Conservation (phyloP, 2,329 filamentous ascomycete genomes). For the Ophiocordyceps robertsii region DNA sequence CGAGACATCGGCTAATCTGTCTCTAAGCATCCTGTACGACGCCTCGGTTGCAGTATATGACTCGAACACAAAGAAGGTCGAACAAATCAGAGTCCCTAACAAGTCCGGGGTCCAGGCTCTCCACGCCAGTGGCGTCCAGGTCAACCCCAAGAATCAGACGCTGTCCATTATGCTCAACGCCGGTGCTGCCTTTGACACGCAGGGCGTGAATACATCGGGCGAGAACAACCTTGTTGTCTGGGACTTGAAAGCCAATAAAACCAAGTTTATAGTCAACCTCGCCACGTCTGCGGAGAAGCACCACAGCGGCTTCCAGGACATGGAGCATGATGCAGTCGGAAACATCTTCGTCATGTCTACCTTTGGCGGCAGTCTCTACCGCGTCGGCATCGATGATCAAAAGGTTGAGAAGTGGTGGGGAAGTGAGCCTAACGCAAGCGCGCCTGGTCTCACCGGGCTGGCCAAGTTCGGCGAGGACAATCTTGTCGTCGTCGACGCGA, state of each 20-base stretch:
- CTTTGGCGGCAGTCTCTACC: too few species aligned
- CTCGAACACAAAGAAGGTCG: constrained; percentile 7
- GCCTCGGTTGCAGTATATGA: constrained; percentile 1
- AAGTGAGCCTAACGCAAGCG: too few species aligned
- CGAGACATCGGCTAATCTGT: too few species aligned
- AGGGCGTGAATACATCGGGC: constrained; percentile 19
- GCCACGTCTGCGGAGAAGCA: constrained; percentile 12
- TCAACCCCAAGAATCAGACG: constrained; percentile 15
- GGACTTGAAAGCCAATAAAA: constrained; percentile 9
- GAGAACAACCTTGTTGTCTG: constrained; percentile 23
- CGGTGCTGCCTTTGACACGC: constrained; percentile 19
- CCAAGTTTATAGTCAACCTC: constrained; percentile 20
- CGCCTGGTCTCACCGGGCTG: too few species aligned
- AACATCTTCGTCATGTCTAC: too few species aligned
- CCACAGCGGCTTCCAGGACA: constrained; percentile 25
- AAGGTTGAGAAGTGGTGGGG: too few species aligned
- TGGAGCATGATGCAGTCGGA: constrained; percentile 8
- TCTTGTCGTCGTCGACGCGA: too few species aligned
- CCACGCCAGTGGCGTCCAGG: constrained; percentile 18
- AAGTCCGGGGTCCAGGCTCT: constrained; percentile 10
- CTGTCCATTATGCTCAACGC: constrained; percentile 22
- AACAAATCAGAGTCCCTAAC: constrained; percentile 12
- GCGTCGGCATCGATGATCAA: too few species aligned
- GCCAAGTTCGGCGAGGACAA: too few species aligned
- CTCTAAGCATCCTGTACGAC: constrained; percentile 1